Conservation (phyloP, 176 grass and related monocot genomes). For the Eleusine coracana region DNA sequence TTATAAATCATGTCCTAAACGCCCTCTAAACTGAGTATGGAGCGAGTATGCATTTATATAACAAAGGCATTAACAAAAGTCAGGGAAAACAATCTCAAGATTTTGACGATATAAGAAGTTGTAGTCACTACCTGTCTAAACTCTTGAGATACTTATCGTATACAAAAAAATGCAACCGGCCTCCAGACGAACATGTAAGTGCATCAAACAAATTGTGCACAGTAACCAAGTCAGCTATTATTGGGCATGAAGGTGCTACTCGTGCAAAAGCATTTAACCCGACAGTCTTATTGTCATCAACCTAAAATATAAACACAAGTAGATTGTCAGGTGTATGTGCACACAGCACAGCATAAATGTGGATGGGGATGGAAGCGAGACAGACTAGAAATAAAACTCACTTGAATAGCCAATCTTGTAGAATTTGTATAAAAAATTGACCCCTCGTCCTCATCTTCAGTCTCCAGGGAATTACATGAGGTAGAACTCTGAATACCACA, state of each 20-base stretch:
- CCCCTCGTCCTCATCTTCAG: slow-evolving; percentile 71
- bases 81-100: slow-evolving; percentile 26
- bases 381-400: slow-evolving; percentile 36
- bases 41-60: background rate
- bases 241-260: slow-evolving; percentile 73
- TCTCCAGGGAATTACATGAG: slow-evolving; percentile 38
- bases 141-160: slow-evolving; percentile 91
- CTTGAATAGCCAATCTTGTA: slow-evolving; percentile 80
- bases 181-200: slow-evolving; percentile 71
- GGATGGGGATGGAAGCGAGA: background rate
- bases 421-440: slow-evolving; percentile 92
- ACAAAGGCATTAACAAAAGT: slow-evolving; percentile 9
- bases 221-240: slow-evolving; percentile 78
- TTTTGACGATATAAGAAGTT: slow-evolving; percentile 10
- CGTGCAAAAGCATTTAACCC: slow-evolving; percentile 64
- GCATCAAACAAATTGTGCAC: slow-evolving; percentile 86
- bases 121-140: slow-evolving; percentile 63
- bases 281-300: slow-evolving; percentile 78
- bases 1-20: no score
- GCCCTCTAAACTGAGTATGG: no score
- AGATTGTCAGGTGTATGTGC: slow-evolving; percentile 29
- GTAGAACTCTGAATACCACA: slow-evolving; percentile 44
- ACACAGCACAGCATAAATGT: slow-evolving; percentile 21
- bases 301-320: slow-evolving; percentile 54
- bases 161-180: slow-evolving; percentile 80